Evolutionary conservation across 176 grass and related monocot species (phyloP).

Genomic region (Triticum aestivum): DNA sequence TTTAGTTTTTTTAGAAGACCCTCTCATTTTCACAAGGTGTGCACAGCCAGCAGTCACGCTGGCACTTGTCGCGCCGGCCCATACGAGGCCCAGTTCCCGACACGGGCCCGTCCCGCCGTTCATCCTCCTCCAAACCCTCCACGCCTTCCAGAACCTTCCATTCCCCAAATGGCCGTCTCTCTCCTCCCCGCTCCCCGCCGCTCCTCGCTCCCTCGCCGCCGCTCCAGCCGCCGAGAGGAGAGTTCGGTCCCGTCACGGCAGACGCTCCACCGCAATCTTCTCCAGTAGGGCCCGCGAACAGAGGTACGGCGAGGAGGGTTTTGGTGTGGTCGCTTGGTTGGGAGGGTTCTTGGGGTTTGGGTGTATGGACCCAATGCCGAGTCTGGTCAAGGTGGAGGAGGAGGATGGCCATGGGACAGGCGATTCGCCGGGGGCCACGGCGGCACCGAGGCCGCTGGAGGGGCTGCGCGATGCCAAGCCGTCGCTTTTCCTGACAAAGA

Average conservation of each 20-base stretch:
- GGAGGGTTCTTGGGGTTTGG: not conserved
- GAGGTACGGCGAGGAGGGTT: too few species aligned
- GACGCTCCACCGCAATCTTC: not conserved
- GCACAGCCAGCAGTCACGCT: not conserved
- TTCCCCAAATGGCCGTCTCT: not conserved
- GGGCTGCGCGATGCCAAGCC: slow-evolving; percentile 72
- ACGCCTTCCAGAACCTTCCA: slow-evolving; percentile 57
- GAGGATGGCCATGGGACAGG: slow-evolving; percentile 33
- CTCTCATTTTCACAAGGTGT: not conserved
- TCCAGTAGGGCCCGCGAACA: not conserved
- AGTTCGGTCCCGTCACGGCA: not conserved
- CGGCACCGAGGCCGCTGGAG: slow-evolving; percentile 58
- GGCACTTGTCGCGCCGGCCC: slow-evolving; percentile 9
- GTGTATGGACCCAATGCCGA: slow-evolving; percentile 54
- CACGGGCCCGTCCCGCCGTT: not conserved
- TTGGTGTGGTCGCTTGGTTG: too few species aligned
- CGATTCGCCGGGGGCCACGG: not conserved
- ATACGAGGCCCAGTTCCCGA: not conserved
- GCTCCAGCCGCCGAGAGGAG: not conserved
- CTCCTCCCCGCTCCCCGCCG: not conserved
- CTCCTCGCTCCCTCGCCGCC: not conserved
- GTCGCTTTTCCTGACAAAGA: slow-evolving; percentile 85
- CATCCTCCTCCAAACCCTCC: not conserved
- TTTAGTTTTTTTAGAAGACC: too few species aligned
- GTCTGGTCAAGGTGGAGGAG: slow-evolving; percentile 56